A percentile compares a stretch with the other conserved stretches of the same genome.
These are phyloP conservation scores for Chiua virens DNA, from an alignment of 768 basidiomycete species.

Conservation along the genomic window DNA sequence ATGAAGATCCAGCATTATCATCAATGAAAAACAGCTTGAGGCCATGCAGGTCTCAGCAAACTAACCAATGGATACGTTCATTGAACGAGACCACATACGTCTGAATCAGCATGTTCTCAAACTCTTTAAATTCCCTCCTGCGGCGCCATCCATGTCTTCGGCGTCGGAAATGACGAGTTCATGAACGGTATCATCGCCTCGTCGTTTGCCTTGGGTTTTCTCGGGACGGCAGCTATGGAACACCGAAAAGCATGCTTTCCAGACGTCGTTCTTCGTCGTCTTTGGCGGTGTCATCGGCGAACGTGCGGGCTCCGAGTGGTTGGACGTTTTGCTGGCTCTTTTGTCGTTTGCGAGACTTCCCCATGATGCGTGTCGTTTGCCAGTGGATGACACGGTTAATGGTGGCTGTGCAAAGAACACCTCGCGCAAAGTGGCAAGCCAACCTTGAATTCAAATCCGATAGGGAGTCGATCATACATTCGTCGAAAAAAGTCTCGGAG, in stretches of 20 bases:
- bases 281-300: conserved; percentile 53
- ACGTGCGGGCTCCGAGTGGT: conserved; percentile 36
- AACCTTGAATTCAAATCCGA: no score
- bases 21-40: conserved; percentile 80
- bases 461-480: no score
- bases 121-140: conserved; percentile 41
- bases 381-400: not conserved
- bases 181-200: conserved; percentile 24
- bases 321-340: conserved; percentile 40
- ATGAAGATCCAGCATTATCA: conserved; percentile 39
- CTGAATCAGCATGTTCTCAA: conserved; percentile 68
- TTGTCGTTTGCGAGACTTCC: conserved; percentile 63
- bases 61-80: not conserved
- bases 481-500: no score
- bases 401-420: conserved; percentile 20
- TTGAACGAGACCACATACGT: conserved; percentile 49
- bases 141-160: conserved; percentile 22
- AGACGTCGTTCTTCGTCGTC: conserved; percentile 80
- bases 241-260: conserved; percentile 75
- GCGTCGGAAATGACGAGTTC: conserved; percentile 30
- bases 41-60: conserved; percentile 12
- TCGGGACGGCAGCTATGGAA: conserved; percentile 46
- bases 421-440: no score
- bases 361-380: conserved; percentile 43
- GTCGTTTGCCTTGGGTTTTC: conserved; percentile 21